Conservation (phyloP, 169 alveolate species). For the Theileria equi region DNA sequence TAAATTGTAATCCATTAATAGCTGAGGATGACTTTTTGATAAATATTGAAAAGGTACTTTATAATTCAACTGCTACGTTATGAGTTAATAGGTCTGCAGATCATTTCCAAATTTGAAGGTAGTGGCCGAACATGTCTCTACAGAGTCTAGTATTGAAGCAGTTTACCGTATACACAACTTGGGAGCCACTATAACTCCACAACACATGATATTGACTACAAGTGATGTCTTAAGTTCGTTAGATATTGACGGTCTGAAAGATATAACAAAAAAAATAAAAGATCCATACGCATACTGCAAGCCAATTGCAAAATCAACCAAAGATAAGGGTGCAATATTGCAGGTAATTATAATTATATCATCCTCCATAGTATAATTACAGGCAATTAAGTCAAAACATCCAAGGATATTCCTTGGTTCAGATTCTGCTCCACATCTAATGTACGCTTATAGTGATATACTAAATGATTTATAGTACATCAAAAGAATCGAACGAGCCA, state of each 20-base stretch:
- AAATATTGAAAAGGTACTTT: conserved; percentile 59
- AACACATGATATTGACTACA: conserved; percentile 34
- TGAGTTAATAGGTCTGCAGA: conserved; percentile 29
- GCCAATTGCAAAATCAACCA: conserved; percentile 68
- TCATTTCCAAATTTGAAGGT: conserved; percentile 69
- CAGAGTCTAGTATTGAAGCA: conserved; percentile 43
- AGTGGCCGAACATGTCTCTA: conserved; percentile 73
- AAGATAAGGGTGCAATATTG: conserved; percentile 64
- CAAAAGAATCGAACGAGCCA: conserved; percentile 51
- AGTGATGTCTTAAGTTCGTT: conserved; percentile 31
- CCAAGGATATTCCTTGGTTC: conserved; percentile 73
- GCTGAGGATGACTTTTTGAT: conserved; percentile 66
- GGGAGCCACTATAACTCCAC: conserved; percentile 60
- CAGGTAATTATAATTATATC: conserved; percentile 26
- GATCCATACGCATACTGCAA: conserved; percentile 73
- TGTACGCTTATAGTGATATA: not conserved
- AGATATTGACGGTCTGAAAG: conserved; percentile 23
- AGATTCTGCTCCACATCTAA: conserved; percentile 78
- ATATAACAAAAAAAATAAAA: conserved; percentile 43
- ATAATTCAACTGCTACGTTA: not conserved
- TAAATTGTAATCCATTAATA: conserved; percentile 62
- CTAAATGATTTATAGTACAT: not conserved
- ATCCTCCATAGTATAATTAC: not conserved
- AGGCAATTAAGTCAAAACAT: conserved; percentile 29
- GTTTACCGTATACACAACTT: conserved; percentile 60